These are phyloP conservation scores for Hygrophila difformis DNA, from an alignment of 257 asterid genomes.

Conservation along the genomic window DNA sequence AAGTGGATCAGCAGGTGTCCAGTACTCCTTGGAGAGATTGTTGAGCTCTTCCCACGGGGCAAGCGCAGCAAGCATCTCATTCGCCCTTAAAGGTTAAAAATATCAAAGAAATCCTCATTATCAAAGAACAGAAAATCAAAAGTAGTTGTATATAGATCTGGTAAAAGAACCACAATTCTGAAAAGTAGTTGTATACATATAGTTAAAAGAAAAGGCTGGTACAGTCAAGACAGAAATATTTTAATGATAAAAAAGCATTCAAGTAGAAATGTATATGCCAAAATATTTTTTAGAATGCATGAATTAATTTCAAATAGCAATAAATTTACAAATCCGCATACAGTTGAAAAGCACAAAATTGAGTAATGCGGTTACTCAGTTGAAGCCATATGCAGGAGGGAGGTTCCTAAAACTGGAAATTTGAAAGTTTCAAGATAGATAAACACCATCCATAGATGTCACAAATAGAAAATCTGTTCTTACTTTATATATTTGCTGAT, in stretches of 20 bases:
- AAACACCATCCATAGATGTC: background rate
- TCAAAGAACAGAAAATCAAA: background rate
- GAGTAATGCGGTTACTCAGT: background rate
- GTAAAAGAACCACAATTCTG: background rate
- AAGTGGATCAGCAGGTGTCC: conserved; percentile 99
- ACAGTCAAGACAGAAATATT: conserved; percentile 1
- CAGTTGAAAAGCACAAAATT: conserved; percentile 1
- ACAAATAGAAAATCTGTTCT: background rate
- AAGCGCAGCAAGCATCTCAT: conserved; percentile 98
- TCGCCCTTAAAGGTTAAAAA: conserved; percentile 43
- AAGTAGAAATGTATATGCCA: conserved; percentile 1
- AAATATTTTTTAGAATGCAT: too few species aligned
- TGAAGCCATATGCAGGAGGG: background rate
- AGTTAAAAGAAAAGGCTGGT: conserved; percentile 4
- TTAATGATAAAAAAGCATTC: conserved; percentile 3
- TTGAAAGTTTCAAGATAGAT: background rate
- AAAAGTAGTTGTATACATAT: conserved; percentile 1
- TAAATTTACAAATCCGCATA: background rate
- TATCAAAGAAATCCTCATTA: conserved; percentile 1
- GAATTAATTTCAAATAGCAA: background rate
- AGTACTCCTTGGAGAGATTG: conserved; percentile 87
- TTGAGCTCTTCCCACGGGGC: conserved; percentile 99
- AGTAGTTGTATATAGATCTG: conserved; percentile 2
- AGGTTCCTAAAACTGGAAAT: background rate
- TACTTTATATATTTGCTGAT: background rate